Evolutionary conservation across 2,329 filamentous ascomycete genomes (phyloP).

Genomic region (Thelonectria rubi): DNA sequence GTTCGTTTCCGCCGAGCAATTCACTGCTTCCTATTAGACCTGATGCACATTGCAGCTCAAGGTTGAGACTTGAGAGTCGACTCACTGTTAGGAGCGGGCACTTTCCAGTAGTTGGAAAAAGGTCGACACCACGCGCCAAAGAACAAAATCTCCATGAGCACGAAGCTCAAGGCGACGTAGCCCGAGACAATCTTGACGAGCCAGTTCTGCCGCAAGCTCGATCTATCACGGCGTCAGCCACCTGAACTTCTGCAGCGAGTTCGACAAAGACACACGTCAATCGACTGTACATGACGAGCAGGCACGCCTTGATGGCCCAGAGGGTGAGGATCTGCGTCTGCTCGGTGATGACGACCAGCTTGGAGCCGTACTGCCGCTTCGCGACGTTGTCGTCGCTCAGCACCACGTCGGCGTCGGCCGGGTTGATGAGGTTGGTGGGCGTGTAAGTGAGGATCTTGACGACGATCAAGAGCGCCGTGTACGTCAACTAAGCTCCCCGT

Average conservation of each 20-base stretch:
- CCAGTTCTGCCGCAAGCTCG: slow-evolving; percentile 54
- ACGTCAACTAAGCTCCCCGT: slow-evolving; percentile 9
- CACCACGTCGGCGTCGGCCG: slow-evolving; percentile 54
- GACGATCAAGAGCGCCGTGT: slow-evolving; percentile 35
- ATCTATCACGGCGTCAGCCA: slow-evolving; percentile 34
- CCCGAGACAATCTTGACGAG: slow-evolving; percentile 55
- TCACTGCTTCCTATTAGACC: slow-evolving; percentile 23
- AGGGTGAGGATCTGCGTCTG: slow-evolving; percentile 67
- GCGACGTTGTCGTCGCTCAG: slow-evolving; percentile 57
- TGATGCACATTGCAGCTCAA: too few relatives aligned
- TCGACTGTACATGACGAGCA: slow-evolving; percentile 63
- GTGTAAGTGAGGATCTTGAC: slow-evolving; percentile 45
- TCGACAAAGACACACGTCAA: slow-evolving; percentile 50
- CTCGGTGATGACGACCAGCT: slow-evolving; percentile 69
- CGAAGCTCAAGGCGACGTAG: slow-evolving; percentile 54
- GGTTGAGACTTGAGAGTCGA: neutral
- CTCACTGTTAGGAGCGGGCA: slow-evolving; percentile 16
- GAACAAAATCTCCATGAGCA: slow-evolving; percentile 61
- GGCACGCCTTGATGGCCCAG: slow-evolving; percentile 62
- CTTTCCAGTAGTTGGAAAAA: slow-evolving; percentile 22
- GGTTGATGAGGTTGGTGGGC: slow-evolving; percentile 66
- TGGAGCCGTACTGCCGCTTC: slow-evolving; percentile 61
- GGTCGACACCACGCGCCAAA: slow-evolving; percentile 43
- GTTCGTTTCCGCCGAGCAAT: slow-evolving; percentile 62
- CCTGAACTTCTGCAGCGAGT: rapidly evolving